Evolutionary conservation across 2,329 filamentous ascomycete species (phyloP), one percentile per base, ranked within the genome.

Genomic region (Didymella sp.): DNA sequence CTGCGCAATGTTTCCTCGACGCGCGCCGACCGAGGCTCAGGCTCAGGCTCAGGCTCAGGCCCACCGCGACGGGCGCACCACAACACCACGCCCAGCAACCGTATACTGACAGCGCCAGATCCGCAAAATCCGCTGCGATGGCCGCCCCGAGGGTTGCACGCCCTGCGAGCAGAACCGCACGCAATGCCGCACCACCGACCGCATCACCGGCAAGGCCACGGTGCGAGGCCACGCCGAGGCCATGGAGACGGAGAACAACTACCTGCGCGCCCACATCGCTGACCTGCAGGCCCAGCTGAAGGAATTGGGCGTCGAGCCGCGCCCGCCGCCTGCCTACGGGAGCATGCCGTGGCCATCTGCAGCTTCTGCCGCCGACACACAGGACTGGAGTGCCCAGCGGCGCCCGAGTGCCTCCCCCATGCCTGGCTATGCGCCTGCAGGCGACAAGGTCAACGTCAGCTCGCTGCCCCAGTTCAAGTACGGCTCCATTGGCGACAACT

Each of bases 91-190:
- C 3, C 6, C 35, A 48, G 42, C 45, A 25, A n/a, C 30, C 46
- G 37, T 33, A 6, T 17, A 28, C 63, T 61, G 45, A 64, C 51
- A 4, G 24, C 24, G 4, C 56, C 69, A 91, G 89, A 82, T 92
- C 56, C 87, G 92, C 66, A 96, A 96, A 78, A 96, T 96, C 68
- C 87, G 90, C 72, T 96, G 92, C 81, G 92, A 96, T 79, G 89
- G 87, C 51, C 82, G 89, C 37, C 86, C 89, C 28, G 88, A 90
- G 64, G 92, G 91, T 61, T 96, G 92, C 78, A 91, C 90, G 60
- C 89, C 91, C 68, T 96, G 92, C 79, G 80, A 86, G 66, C 87
- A 89, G 75, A 89, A 90, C 72, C 87, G 86, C 62, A 86, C 89
- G 67, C 85, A 90, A 70, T 96, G 92, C 78, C 88, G 86, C 77